Percentiles rank a stretch among this genome's conserved stretches.
phyloP scores from a whole-genome alignment of 2,329 filamentous ascomycete species.

The Periconia sp. region DNA sequence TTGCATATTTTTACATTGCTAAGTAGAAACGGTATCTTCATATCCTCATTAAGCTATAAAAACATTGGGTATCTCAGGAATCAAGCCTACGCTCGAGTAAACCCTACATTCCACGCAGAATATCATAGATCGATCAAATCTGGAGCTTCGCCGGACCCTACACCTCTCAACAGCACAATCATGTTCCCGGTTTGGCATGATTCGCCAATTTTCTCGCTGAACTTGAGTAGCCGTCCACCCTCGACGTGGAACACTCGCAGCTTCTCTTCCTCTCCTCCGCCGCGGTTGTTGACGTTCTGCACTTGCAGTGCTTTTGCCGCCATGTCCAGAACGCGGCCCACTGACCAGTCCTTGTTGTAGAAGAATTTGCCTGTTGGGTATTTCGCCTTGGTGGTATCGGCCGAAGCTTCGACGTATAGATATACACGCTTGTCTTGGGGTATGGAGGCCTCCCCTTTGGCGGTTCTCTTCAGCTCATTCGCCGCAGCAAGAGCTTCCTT shows the following conservation, averaged over 20 bases:
- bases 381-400: constrained; percentile 80
- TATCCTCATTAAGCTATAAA: not conserved
- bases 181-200: constrained; percentile 81
- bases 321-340: constrained; percentile 78
- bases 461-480: constrained; percentile 78
- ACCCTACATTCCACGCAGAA: not conserved
- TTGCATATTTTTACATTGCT: not conserved
- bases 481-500: constrained; percentile 69
- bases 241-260: constrained; percentile 92
- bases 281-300: constrained; percentile 80
- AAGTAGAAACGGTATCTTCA: not conserved
- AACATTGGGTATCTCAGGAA: not conserved
- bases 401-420: constrained; percentile 85
- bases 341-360: constrained; percentile 73
- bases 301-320: constrained; percentile 78
- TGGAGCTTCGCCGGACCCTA: constrained; percentile 70
- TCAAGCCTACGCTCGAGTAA: not conserved
- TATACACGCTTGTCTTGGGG: constrained; percentile 85
- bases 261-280: constrained; percentile 73
- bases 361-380: constrained; percentile 64
- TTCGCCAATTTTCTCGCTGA: constrained; percentile 79
- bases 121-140: constrained; percentile 65
- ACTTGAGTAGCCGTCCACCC: constrained; percentile 81
- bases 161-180: constrained; percentile 81
- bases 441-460: constrained; percentile 86